Percentiles rank a stretch among this genome's conserved stretches.
Conservation (phyloP, 1,284 basidiomycete species). For the Waitea zeae region DNA sequence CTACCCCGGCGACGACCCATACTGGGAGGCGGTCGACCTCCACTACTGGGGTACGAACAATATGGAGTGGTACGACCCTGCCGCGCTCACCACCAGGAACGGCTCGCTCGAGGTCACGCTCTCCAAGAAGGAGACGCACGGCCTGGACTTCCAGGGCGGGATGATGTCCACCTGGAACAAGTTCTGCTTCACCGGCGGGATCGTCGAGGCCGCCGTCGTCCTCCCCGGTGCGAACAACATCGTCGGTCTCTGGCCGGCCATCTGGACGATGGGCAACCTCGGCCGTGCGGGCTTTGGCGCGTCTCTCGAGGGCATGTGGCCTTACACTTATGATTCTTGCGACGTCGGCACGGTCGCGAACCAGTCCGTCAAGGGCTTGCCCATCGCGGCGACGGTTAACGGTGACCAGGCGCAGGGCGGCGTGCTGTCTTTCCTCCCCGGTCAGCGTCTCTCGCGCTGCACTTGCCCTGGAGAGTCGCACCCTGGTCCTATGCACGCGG, state of each 20-base stretch:
- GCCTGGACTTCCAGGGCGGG: constrained; percentile 26
- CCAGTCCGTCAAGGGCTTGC: constrained; percentile 22
- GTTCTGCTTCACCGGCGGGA: constrained; percentile 72
- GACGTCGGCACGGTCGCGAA: constrained; percentile 40
- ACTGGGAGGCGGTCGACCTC: constrained; percentile 36
- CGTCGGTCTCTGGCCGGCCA: constrained; percentile 33
- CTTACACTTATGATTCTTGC: constrained; percentile 37
- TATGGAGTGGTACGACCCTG: constrained; percentile 40
- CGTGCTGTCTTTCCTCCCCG: constrained; percentile 28
- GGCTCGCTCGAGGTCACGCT: constrained; percentile 38
- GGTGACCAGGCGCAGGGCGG: constrained; percentile 21
- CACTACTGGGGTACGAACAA: constrained; percentile 38
- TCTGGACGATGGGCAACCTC: constrained; percentile 40
- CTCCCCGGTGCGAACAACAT: constrained; percentile 43
- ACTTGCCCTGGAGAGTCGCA: constrained; percentile 35
- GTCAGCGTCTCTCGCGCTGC: constrained; percentile 29
- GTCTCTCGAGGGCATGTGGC: constrained; percentile 39
- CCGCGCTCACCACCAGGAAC: constrained; percentile 30
- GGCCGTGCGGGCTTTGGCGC: constrained; percentile 45
- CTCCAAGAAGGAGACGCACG: constrained; percentile 25
- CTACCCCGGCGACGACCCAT: constrained; percentile 24
- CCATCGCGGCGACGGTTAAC: constrained; percentile 19
- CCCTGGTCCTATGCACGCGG: constrained; percentile 31
- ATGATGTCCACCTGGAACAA: constrained; percentile 31
- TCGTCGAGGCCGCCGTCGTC: constrained; percentile 39